Evolutionary conservation across 352 stramenopile species (phyloP), one percentile per base, ranked within the genome.

Genomic region (Phytophthora aleatoria): DNA sequence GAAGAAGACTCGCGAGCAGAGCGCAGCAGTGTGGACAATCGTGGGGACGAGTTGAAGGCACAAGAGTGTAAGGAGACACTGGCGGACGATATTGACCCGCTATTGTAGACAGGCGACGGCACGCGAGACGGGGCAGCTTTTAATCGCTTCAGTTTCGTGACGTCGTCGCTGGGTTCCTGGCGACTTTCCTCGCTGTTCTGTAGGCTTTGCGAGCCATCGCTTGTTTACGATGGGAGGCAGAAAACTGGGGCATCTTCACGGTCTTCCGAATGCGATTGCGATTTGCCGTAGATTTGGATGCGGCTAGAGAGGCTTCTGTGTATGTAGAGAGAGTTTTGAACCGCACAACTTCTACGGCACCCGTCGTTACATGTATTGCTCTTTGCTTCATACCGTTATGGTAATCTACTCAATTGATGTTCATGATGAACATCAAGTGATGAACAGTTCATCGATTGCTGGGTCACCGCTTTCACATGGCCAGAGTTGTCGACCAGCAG

Each of bases 141-240:
- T 65, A 69, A 64, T 69, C 61, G 35, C 16, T 66, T 66, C 49
- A 54, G 35, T 55, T 20, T 57, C 56, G 47, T 31, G 30, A 39
- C 52, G 36, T 68, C 24, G 61, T 68, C 16, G 13, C 26, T 49
- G 48, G 16, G 9, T 10, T 11, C n/a, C 16, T 7, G 28, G 16
- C 31, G 31, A 33, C 50, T 35, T 35, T 50, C 26, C 42, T 30
- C 41, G n/a, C 16, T n/a, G 16, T 42, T 39, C 9, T 27, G 3
- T 20, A 1, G 20, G 20, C 20, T 20, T 20, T 20, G 20, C 28
- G 16, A 43, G 49, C 42, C 41, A 47, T 47, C 41, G 8, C 42
- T 60, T 50, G 55, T 63, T 50, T 56, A 63, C 24, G 13, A 12
- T 48, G 7, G 31, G 2, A 26, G 15, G 43, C 33, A 61, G 54